Percentiles rank a stretch among this genome's conserved stretches.
These are phyloP conservation scores for Russula abietina DNA, from an alignment of 768 basidiomycete species.

Conservation along the genomic window DNA sequence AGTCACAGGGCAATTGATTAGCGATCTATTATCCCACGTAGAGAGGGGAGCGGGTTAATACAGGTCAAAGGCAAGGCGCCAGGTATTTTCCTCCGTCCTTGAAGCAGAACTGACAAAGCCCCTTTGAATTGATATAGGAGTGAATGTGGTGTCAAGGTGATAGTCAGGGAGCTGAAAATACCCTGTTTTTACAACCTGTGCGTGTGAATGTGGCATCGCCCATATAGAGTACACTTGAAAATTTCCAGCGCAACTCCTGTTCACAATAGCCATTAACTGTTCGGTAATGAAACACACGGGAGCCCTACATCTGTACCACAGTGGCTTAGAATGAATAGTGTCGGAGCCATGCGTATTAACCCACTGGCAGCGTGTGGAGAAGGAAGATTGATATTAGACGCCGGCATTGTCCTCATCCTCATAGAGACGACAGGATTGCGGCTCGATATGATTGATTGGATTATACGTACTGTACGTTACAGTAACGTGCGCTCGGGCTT, in stretches of 20 bases:
- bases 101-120: background rate
- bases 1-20: background rate
- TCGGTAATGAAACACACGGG: no score
- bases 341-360: no score
- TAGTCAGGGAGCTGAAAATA: slow-evolving; percentile 7
- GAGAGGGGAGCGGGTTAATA: background rate
- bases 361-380: background rate
- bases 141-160: slow-evolving; percentile 4
- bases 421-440: background rate
- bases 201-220: background rate
- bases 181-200: slow-evolving; percentile 12
- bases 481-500: background rate
- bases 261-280: background rate
- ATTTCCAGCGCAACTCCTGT: background rate
- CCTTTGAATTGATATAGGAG: background rate
- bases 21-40: slow-evolving; percentile 1
- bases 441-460: background rate
- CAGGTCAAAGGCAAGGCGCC: background rate
- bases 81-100: background rate
- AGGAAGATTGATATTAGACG: no score
- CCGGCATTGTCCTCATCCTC: no score
- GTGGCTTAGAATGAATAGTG: background rate
- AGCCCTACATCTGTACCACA: background rate
- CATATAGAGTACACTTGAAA: slow-evolving; percentile 25
- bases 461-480: no score